Base-by-base conservation (phyloP, 2,329 filamentous ascomycete species). In the Diaporthe ampelina region DNA sequence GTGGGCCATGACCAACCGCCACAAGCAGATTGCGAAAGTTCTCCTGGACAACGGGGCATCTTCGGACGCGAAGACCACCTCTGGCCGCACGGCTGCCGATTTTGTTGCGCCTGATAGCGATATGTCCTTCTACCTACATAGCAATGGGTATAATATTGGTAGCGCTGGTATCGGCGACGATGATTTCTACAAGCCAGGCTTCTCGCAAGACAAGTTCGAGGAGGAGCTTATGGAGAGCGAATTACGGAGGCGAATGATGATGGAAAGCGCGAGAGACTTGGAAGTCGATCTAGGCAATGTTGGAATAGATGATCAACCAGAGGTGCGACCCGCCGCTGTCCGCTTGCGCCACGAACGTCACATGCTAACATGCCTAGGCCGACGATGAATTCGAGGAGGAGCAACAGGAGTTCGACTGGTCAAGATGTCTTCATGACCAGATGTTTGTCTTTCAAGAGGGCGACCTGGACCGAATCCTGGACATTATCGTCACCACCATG, bases 361-460 rank as follows among this genome's bases (percentile, higher is more conserved):
- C n/a, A 52, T 68, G 73, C 78, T 73, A 70, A 78, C 72, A 61
- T 61, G 19, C 65, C 37, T 74, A 93, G 90, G 88, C 91, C 24
- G 87, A 90, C 21, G 95, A 96, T 75, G 95, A 98, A 71, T 89
- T 95, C 26, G 94, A 95, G 78, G 95, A 97, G 79, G 95, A 98
- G 74, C 91, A 92, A 73, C 95, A 97, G 80, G 97, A 98, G 77
- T 99, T 99, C 80, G 93, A 98, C 75, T 99, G 97, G 97, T 94
- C 94, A 77, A 90, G 94, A 79, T 99, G 97, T 83, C 87, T 98
- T 65, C 95, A 98, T 81, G 97, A 99, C 82, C 97, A 99, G 82
- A 99, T 99, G 97, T 99, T 99, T 82, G 97, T 99, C 50, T 99
- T 99, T 82, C 97, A 99, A 82, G 96, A 98, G 78, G 93, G 91